Base-by-base conservation (phyloP, 2,329 filamentous ascomycete species). In the Nemania diffusa region DNA sequence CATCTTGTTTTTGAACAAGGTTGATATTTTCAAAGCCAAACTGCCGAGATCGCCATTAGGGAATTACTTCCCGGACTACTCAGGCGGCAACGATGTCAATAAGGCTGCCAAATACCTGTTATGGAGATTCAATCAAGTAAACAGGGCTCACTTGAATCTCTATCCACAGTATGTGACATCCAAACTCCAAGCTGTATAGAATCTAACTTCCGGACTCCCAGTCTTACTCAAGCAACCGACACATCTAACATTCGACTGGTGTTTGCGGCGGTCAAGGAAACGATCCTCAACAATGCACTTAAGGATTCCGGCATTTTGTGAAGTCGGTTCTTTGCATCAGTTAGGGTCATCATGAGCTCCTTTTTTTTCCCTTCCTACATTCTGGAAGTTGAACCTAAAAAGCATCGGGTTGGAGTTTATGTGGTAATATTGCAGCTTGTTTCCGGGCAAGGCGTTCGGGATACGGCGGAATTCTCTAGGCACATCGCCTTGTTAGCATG, bases 71-170 rank as follows among this genome's bases (percentile, higher is more conserved):
- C 95, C 94, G 0, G 96, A 99, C 79, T 99, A 99, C 79, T 97
- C 94, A 0, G 96, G 96, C 32, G 96, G 96, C 57, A 97, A 97
- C 79, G 96, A 99, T 80, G 94, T 98, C 76, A 98, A 98, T 80
- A 93, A 97, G 78, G 96, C 96, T 5, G 96, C 96, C 62, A 99
- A 99, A 80, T 99, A 99, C 77, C 85, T 99, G 32, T 85, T 99
- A 8, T 99, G 96, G 96, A 90, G 96, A 76, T 99, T 99, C 80
- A 99, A 98, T 75, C 96, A 99, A 81, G 96, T 99, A 71, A 99
- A 99, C 78, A 87, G 96, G 67, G 95, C 94, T 57, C 95, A 98
- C 80, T 85, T 99, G 51, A 98, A 98, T 77, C 85, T 99, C 62
- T 99, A 98, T 80, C 96, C 96, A 78, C 96, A 99, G 96, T 97